Evolutionary conservation across 2,329 filamentous ascomycete genomes (phyloP).

Genomic region (Aspergillus arachidicola): DNA sequence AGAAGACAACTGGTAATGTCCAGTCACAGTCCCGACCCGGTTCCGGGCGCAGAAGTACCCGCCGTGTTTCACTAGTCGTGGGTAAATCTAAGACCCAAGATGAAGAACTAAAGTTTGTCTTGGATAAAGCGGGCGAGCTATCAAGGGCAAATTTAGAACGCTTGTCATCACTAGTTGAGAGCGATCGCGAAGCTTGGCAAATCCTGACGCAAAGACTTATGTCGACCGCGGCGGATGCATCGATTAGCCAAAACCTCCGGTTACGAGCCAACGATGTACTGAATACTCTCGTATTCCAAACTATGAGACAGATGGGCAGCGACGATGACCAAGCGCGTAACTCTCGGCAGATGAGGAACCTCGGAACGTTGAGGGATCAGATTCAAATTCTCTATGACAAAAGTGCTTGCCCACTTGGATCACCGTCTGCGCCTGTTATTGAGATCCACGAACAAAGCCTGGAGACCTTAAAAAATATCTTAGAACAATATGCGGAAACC

Average conservation of each 20-base stretch:
- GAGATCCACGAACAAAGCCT: slow-evolving; percentile 80
- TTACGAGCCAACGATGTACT: slow-evolving; percentile 65
- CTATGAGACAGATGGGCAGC: slow-evolving; percentile 43
- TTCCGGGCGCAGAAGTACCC: slow-evolving; percentile 39
- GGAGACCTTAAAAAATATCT: slow-evolving; percentile 76
- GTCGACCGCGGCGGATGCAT: slow-evolving; percentile 44
- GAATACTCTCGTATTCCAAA: slow-evolving; percentile 45
- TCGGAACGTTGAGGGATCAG: slow-evolving; percentile 67
- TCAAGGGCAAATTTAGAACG: slow-evolving; percentile 75
- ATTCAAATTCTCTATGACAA: slow-evolving; percentile 60
- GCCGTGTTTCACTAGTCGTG: slow-evolving; percentile 44
- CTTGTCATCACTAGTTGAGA: slow-evolving; percentile 64
- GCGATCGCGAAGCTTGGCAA: slow-evolving; percentile 74
- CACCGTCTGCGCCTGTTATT: slow-evolving; percentile 66
- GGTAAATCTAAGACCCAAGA: slow-evolving; percentile 46
- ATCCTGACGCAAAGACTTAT: slow-evolving; percentile 62
- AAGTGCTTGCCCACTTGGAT: slow-evolving; percentile 57
- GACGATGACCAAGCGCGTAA: slow-evolving; percentile 53
- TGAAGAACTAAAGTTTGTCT: slow-evolving; percentile 55
- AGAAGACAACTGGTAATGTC: slow-evolving; percentile 57
- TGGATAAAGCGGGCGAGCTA: slow-evolving; percentile 74
- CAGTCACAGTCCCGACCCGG: slow-evolving; percentile 29
- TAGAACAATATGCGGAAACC: slow-evolving; percentile 86
- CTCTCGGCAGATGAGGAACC: slow-evolving; percentile 70
- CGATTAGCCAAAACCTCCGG: slow-evolving; percentile 43